Base-by-base conservation (phyloP, 2,329 filamentous ascomycete genomes). In the Mycosphaerella sp. region DNA sequence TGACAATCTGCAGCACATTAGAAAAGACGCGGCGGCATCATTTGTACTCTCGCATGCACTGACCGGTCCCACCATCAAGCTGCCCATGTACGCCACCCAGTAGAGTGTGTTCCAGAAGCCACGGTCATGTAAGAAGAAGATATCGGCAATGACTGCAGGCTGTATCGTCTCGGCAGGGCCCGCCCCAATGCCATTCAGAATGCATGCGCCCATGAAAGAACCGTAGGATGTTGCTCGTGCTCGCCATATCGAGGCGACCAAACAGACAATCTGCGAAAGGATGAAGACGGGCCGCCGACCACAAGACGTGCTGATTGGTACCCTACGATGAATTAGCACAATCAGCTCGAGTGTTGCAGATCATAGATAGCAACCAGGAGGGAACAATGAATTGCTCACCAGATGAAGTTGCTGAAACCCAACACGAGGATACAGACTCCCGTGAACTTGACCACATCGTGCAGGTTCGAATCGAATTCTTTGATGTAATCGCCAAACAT, bases 81-180 rank as follows among this genome's bases (percentile, higher is more conserved):
- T 77, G 2, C 80, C 81, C 72, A 84, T 83, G 66, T 84, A 85
- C 10, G 78, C 72, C 0, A 77, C 77, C 70, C 82, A 85, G 64
- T 85, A 85, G 0, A 80, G 62, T 0, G 79, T 81, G 59, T 81
- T 81, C 71, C 77, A 84, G 59, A 78, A 80, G 6, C 83, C 82
- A 54, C 83, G 76, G 47, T 85, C 80, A 49, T 68, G 65, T 8
- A 86, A 71, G 67, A 86, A 85, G 64, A 81, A 80, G 9, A 84
- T 76, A 62, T 85, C 82, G 2, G 82, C 79, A 62, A 85, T 84
- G 49, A 85, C 76, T 31, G 78, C 76, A 0, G 81, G 82, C 69
- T 82, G 80, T 2, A 80, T 76, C 0, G 80, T 84, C 70, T 86
- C 81, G 2, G 79, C 77, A 5, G 82, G 81, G 0, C 81, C 82